Percentiles rank a stretch among this genome's conserved stretches.
phyloP scores from a whole-genome alignment of 352 stramenopile genomes.

The Peronospora farinosa region DNA sequence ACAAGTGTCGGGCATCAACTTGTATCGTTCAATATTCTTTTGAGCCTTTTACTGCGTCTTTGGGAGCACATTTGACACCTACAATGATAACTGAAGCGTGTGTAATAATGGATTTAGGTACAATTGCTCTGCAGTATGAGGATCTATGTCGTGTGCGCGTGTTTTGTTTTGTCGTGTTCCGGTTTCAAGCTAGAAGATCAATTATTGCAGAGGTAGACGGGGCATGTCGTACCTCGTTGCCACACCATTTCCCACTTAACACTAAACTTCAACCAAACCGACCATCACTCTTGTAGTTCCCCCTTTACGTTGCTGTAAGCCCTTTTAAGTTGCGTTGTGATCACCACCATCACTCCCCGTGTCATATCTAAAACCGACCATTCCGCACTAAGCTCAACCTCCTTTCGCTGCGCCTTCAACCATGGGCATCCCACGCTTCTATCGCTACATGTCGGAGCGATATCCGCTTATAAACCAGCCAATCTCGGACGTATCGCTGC shows the following conservation, averaged over 20 bases:
- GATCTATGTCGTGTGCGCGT: conserved; percentile 49
- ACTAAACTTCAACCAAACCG: background rate
- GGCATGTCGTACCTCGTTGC: background rate
- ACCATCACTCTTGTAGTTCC: background rate
- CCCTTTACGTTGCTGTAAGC: background rate
- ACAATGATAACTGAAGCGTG: conserved; percentile 29
- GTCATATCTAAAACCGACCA: background rate
- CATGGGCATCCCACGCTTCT: conserved; percentile 93
- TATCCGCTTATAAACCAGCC: conserved; percentile 99
- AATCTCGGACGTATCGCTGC: conserved; percentile 92
- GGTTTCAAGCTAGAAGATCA: conserved; percentile 48
- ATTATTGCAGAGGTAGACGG: conserved; percentile 43
- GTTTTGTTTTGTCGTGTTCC: conserved; percentile 36
- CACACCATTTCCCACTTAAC: background rate
- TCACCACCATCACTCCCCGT: background rate
- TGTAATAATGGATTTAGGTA: conserved; percentile 18
- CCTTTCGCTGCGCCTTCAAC: conserved; percentile 6
- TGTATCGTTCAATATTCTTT: too few relatives aligned
- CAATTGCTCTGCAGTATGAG: conserved; percentile 34
- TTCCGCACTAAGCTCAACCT: background rate
- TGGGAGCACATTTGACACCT: conserved; percentile 37
- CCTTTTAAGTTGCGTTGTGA: background rate
- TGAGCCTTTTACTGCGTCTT: conserved; percentile 32
- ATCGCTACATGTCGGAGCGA: conserved; percentile 89
- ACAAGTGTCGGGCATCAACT: too few relatives aligned